Evolutionary conservation across 768 basidiomycete species (phyloP).

Genomic region (Hortiboletus flavorubellus): DNA sequence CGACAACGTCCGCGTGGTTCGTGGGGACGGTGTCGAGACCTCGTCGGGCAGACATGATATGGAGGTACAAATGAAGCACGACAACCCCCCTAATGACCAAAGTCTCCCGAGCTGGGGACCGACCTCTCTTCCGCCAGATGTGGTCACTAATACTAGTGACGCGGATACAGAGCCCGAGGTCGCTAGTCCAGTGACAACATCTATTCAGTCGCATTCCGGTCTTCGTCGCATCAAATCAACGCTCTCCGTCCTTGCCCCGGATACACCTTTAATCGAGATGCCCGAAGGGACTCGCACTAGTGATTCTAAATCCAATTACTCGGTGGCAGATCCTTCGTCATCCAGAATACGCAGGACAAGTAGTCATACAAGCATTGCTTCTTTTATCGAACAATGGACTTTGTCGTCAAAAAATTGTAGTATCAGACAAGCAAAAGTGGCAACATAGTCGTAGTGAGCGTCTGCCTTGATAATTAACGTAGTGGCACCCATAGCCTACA

Average conservation of each 20-base stretch:
- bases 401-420: constrained; percentile 56
- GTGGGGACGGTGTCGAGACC: constrained; percentile 68
- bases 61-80: constrained; percentile 34
- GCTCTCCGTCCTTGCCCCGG: constrained; percentile 23
- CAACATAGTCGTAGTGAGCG: constrained; percentile 9
- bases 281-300: constrained; percentile 4
- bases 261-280: constrained; percentile 14
- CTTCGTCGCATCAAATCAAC: constrained; percentile 32
- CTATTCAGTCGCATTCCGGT: constrained; percentile 14
- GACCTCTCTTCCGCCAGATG: constrained; percentile 1
- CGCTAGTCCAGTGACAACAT: constrained; percentile 2
- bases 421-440: constrained; percentile 36
- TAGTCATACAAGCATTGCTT: constrained; percentile 58
- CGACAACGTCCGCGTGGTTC: constrained; percentile 61
- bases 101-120: constrained; percentile 55
- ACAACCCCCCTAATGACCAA: constrained; percentile 29
- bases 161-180: constrained; percentile 4
- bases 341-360: constrained; percentile 45
- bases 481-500: neutral
- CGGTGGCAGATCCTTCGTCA: constrained; percentile 39
- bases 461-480: neutral
- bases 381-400: constrained; percentile 58
- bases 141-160: constrained; percentile 1
- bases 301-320: constrained; percentile 20
- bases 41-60: constrained; percentile 39